Evolutionary conservation across 441 rosid genomes (phyloP).

Genomic region (Daphne laureola): DNA sequence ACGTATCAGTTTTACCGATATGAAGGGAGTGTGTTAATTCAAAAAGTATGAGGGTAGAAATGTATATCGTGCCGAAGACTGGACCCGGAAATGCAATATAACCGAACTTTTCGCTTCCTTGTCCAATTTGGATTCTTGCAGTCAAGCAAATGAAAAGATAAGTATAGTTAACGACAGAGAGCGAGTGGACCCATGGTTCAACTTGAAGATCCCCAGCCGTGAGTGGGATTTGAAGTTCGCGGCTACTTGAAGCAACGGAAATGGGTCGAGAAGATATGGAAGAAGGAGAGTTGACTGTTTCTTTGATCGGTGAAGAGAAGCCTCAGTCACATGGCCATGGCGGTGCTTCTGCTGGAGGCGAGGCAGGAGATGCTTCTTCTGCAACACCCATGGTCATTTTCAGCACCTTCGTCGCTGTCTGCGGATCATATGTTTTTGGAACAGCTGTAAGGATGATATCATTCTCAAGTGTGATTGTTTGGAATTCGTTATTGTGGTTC

Average conservation of each 20-base stretch:
- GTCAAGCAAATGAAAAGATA: too few relatives aligned
- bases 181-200: neutral
- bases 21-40: too few relatives aligned
- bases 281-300: slow-evolving; percentile 6
- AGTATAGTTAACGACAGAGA: too few relatives aligned
- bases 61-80: too few relatives aligned
- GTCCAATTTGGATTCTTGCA: too few relatives aligned
- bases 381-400: slow-evolving; percentile 14
- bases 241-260: neutral
- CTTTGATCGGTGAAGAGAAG: slow-evolving; percentile 12
- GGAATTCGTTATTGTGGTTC: too few relatives aligned
- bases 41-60: too few relatives aligned
- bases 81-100: too few relatives aligned
- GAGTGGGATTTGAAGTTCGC: neutral
- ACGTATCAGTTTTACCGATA: too few relatives aligned
- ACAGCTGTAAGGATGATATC: slow-evolving; percentile 20
- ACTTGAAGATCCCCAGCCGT: neutral
- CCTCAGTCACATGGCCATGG: neutral
- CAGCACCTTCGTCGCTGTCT: slow-evolving; percentile 23
- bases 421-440: slow-evolving; percentile 30
- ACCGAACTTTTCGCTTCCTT: too few relatives aligned
- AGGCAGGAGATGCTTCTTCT: slow-evolving; percentile 7
- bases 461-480: too few relatives aligned
- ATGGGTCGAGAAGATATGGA: slow-evolving; percentile 8
- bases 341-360: slow-evolving; percentile 3